phyloP scores from a whole-genome alignment of 441 rosid genomes.

The Populus trichocarpa region DNA sequence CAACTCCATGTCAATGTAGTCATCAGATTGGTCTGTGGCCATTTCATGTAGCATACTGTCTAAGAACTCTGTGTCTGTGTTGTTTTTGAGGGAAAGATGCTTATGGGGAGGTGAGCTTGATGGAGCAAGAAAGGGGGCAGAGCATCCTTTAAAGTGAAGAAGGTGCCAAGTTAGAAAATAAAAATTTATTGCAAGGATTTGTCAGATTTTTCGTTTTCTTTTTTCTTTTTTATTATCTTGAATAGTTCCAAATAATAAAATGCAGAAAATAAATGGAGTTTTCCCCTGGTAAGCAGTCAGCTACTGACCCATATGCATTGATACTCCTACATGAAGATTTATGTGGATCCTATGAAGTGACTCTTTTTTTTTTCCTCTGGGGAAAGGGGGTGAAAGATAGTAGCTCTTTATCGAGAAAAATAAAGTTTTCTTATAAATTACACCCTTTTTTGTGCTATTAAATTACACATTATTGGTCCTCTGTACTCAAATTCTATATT shows the following conservation, averaged over 20 bases:
- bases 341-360: constrained; percentile 3
- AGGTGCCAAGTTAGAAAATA: constrained; percentile 34
- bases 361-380: neutral
- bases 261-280: constrained; percentile 17
- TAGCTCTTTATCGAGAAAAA: neutral
- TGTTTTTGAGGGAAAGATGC: constrained; percentile 25
- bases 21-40: constrained; percentile 40
- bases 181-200: constrained; percentile 21
- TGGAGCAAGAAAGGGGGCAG: constrained; percentile 33
- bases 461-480: neutral
- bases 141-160: constrained; percentile 62
- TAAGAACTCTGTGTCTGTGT: constrained; percentile 15
- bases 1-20: constrained; percentile 76
- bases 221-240: constrained; percentile 11
- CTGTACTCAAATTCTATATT: neutral
- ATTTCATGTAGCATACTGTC: constrained; percentile 15
- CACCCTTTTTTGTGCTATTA: neutral
- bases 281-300: constrained; percentile 9
- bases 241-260: constrained; percentile 37
- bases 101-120: constrained; percentile 33
- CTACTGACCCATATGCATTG: constrained; percentile 19
- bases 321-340: constrained; percentile 6
- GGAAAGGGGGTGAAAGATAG: neutral
- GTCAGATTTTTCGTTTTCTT: constrained; percentile 24
- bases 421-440: neutral